Conservation (phyloP, 2,329 filamentous ascomycete species). For the Lachnellula subtilissima region DNA sequence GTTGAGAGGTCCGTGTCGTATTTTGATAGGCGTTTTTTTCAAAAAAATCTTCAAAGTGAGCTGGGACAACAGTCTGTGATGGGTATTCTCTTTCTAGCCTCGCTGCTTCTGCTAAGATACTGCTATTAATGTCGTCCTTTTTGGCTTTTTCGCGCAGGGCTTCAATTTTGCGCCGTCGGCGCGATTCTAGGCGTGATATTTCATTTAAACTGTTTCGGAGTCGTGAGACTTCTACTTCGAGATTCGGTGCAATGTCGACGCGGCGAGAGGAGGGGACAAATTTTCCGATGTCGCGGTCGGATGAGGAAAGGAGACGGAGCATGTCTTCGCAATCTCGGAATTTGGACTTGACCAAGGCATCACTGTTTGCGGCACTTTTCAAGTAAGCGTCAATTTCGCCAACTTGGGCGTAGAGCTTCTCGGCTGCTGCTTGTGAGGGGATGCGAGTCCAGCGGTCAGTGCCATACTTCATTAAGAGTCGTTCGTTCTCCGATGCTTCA, state of each 20-base stretch:
- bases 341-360: slow-evolving; percentile 64
- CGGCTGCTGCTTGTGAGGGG: slow-evolving; percentile 63
- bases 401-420: slow-evolving; percentile 31
- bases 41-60: slow-evolving; percentile 90
- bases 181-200: slow-evolving; percentile 74
- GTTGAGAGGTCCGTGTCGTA: slow-evolving; percentile 76
- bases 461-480: slow-evolving; percentile 71
- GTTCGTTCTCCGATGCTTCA: slow-evolving; percentile 80
- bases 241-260: slow-evolving; percentile 70
- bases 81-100: slow-evolving; percentile 82
- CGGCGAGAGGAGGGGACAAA: slow-evolving; percentile 83
- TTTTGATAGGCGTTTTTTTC: slow-evolving; percentile 71
- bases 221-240: slow-evolving; percentile 73
- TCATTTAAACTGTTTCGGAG: slow-evolving; percentile 81
- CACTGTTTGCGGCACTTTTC: slow-evolving; percentile 61
- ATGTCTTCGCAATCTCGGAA: slow-evolving; percentile 70
- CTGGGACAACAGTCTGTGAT: slow-evolving; percentile 76
- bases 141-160: slow-evolving; percentile 72
- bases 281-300: slow-evolving; percentile 76
- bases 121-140: slow-evolving; percentile 81
- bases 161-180: slow-evolving; percentile 75
- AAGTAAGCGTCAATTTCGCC: slow-evolving; percentile 85
- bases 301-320: slow-evolving; percentile 70
- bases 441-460: slow-evolving; percentile 79
- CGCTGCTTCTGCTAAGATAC: slow-evolving; percentile 76